A percentile compares a stretch with the other conserved stretches of the same genome.
These are phyloP conservation scores for Rubroboletus pulcherrimus DNA, from an alignment of 768 basidiomycete species.

Conservation along the genomic window DNA sequence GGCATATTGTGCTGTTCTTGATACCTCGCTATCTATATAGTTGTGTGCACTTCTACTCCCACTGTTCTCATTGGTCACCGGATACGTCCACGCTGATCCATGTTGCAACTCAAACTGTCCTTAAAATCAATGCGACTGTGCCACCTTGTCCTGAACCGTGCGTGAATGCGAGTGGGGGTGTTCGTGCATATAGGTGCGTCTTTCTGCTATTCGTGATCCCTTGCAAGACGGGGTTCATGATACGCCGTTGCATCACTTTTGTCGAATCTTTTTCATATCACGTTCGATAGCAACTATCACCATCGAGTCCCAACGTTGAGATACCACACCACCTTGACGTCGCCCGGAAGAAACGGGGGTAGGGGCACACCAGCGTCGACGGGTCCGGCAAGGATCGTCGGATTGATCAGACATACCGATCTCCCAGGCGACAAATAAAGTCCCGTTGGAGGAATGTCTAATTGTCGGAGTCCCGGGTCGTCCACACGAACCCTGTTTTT, in stretches of 20 bases:
- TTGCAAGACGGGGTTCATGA: not conserved
- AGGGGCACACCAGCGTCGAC: too few relatives aligned
- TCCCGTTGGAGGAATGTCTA: too few relatives aligned
- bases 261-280: not conserved
- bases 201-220: too few relatives aligned
- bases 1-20: slow-evolving; percentile 2
- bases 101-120: not conserved
- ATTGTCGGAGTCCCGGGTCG: too few relatives aligned
- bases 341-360: too few relatives aligned
- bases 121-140: not conserved
- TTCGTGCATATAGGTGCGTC: not conserved
- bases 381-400: too few relatives aligned
- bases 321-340: too few relatives aligned
- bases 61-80: slow-evolving; percentile 2
- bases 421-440: too few relatives aligned
- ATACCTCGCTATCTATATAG: not conserved
- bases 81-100: not conserved
- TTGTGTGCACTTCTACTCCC: slow-evolving; percentile 7
- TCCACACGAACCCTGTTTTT: too few relatives aligned
- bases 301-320: too few relatives aligned
- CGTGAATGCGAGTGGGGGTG: not conserved
- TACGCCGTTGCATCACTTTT: not conserved
- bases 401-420: too few relatives aligned
- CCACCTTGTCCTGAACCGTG: not conserved
- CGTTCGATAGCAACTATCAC: not conserved